Conservation (phyloP, 352 stramenopile genomes). For the Globisporangium paroecandrum region DNA sequence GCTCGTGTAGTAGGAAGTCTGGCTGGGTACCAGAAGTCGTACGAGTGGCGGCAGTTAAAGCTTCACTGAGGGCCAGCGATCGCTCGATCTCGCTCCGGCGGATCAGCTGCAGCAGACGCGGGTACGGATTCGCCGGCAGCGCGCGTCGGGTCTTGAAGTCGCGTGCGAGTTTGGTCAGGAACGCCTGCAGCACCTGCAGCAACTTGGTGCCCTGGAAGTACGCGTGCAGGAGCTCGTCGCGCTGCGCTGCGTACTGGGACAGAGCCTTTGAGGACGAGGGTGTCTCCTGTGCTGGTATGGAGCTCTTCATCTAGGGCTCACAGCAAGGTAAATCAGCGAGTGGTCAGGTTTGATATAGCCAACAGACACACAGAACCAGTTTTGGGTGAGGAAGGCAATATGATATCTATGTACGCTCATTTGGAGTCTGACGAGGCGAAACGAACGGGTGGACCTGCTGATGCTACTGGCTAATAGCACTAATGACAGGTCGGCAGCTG, state of each 20-base stretch:
- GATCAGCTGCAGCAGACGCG: constrained; percentile 28
- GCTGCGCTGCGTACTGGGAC: constrained; percentile 20
- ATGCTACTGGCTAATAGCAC: background rate
- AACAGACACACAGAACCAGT: background rate
- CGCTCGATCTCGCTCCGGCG: constrained; percentile 28
- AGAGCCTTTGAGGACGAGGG: constrained; percentile 11
- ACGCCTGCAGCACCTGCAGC: constrained; percentile 32
- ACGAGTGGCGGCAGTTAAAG: background rate
- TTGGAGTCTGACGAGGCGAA: background rate
- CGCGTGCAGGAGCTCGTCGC: constrained; percentile 33
- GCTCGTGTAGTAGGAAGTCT: constrained; percentile 14
- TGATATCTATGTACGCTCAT: constrained; percentile 14
- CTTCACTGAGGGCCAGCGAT: constrained; percentile 12
- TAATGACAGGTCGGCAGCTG: background rate
- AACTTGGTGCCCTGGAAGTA: constrained; percentile 42
- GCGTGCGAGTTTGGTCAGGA: constrained; percentile 24
- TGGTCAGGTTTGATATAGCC: background rate
- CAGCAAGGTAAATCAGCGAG: background rate
- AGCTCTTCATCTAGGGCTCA: background rate
- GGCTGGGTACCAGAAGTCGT: background rate
- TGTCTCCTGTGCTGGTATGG: background rate
- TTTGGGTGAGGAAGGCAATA: constrained; percentile 4
- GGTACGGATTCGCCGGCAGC: constrained; percentile 41
- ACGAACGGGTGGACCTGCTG: background rate
- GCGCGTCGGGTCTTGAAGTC: constrained; percentile 25